A percentile compares a stretch with the other conserved stretches of the same genome.
Conservation (phyloP, 148 eudicot species). For the Rhododendron ferrugineum region DNA sequence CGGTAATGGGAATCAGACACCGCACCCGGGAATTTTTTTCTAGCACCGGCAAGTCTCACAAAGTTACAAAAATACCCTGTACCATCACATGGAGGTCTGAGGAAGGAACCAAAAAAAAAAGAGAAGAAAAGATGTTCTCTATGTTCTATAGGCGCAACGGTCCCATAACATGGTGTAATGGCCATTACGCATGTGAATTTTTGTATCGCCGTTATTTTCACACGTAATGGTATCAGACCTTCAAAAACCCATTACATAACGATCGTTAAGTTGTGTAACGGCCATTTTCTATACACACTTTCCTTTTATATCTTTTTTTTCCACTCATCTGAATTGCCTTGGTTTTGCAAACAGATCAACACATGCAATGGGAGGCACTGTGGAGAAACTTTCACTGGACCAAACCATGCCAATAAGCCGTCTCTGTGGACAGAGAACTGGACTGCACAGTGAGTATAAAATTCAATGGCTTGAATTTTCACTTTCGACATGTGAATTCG, state of each 20-base stretch:
- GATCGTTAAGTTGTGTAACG: neutral
- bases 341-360: conserved; percentile 40
- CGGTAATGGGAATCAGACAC: too few species aligned
- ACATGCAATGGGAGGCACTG: conserved; percentile 95
- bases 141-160: too few species aligned
- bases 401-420: conserved; percentile 76
- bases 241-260: neutral
- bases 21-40: too few species aligned
- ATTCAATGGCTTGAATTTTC: neutral
- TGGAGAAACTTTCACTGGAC: conserved; percentile 78
- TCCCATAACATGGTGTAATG: too few species aligned
- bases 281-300: neutral
- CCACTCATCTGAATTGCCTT: neutral
- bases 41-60: too few species aligned
- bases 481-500: neutral
- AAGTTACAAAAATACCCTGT: too few species aligned
- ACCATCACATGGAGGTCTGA: too few species aligned
- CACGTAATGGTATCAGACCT: too few species aligned
- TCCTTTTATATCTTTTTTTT: neutral
- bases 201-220: too few species aligned
- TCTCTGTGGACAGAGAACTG: conserved; percentile 94
- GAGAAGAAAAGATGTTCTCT: too few species aligned
- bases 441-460: conserved; percentile 75
- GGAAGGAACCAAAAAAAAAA: too few species aligned
- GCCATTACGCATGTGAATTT: too few species aligned